These are phyloP conservation scores for Puccinellia tenuiflora DNA, from an alignment of 176 grass and related monocot species.

Conservation along the genomic window DNA sequence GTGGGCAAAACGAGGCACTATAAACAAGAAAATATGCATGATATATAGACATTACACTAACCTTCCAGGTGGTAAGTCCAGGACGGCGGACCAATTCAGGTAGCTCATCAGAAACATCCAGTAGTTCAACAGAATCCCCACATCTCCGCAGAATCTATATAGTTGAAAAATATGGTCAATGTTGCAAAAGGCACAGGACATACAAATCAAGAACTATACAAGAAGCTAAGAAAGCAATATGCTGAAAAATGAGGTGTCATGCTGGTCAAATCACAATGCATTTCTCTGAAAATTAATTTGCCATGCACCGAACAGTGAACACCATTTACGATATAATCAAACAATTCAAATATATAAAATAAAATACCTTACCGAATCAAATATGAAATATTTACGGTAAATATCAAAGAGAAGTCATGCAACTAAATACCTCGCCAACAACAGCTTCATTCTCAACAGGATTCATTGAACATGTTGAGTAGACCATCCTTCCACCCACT, in stretches of 20 bases:
- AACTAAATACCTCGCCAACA: constrained; percentile 66
- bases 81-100: constrained; percentile 68
- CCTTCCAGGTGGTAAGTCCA: constrained; percentile 91
- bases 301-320: background rate
- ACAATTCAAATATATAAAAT: background rate
- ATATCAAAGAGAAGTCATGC: constrained; percentile 4
- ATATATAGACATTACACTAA: constrained; percentile 30
- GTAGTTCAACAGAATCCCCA: constrained; percentile 75
- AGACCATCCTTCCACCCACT: constrained; percentile 88
- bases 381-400: background rate
- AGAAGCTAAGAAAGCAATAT: constrained; percentile 15
- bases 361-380: background rate
- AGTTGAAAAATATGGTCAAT: constrained; percentile 14
- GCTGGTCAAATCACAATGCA: constrained; percentile 4
- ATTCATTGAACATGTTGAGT: constrained; percentile 99
- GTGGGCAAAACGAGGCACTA: background rate
- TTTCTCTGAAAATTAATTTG: background rate
- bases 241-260: background rate
- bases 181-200: background rate
- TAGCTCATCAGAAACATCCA: constrained; percentile 83
- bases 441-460: constrained; percentile 98
- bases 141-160: constrained; percentile 78
- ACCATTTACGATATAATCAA: constrained; percentile 10
- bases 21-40: constrained; percentile 2
- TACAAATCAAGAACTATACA: background rate